phyloP scores from a whole-genome alignment of 805 yeast species.

The Saccharomycopsis schoenii region DNA sequence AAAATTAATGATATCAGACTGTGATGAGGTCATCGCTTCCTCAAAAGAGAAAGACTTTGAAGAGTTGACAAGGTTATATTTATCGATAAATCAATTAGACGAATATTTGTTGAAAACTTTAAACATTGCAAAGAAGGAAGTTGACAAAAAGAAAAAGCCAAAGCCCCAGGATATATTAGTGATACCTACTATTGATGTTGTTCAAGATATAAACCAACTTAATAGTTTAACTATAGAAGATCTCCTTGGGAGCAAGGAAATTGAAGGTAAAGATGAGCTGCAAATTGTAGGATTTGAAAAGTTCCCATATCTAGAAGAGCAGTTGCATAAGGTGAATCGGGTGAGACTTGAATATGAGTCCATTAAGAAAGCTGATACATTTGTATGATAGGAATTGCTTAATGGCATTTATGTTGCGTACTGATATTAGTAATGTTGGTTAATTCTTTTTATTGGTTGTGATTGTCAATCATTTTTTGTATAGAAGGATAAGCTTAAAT shows the following conservation, averaged over 20 bases:
- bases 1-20: neutral
- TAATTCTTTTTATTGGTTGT: neutral
- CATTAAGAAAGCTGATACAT: neutral
- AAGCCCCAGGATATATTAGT: neutral
- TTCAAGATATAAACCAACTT: conserved; percentile 6
- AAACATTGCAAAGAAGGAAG: neutral
- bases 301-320: conserved; percentile 6
- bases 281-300: neutral
- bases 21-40: neutral
- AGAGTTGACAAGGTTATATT: conserved; percentile 13
- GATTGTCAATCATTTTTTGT: too few relatives aligned
- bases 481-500: too few relatives aligned
- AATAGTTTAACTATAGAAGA: conserved; percentile 8
- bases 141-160: neutral
- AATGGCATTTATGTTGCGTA: too few relatives aligned
- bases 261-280: neutral
- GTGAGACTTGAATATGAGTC: conserved; percentile 14
- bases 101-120: neutral
- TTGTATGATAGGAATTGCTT: neutral
- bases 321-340: conserved; percentile 10
- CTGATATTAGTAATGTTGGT: neutral
- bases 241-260: neutral
- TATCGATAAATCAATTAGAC: conserved; percentile 12
- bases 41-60: neutral
- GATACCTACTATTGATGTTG: conserved; percentile 2